Percentiles rank a stretch among this genome's conserved stretches.
phyloP scores from a whole-genome alignment of 306 rosid genomes.

The Bauhinia variegata region DNA sequence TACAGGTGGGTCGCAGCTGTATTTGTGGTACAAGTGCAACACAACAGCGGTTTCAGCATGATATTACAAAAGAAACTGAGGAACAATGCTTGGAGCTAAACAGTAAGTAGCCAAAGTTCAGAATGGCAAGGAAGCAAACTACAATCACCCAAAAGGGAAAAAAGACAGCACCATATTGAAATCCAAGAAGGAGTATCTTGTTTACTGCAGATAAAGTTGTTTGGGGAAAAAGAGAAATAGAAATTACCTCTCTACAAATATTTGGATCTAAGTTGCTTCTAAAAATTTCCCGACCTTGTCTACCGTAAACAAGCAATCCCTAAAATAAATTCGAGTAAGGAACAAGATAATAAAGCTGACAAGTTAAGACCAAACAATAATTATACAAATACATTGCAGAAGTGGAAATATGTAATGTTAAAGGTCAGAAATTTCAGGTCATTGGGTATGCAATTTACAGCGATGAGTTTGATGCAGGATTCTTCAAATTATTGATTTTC shows the following conservation, averaged over 20 bases:
- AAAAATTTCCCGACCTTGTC: slow-evolving; percentile 85
- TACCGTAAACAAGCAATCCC: slow-evolving; percentile 95
- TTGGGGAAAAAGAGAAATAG: neutral
- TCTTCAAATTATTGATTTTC: slow-evolving; percentile 5
- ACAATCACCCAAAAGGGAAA: neutral
- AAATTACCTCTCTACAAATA: slow-evolving; percentile 79
- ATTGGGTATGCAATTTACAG: slow-evolving; percentile 13
- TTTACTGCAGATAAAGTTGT: slow-evolving; percentile 21
- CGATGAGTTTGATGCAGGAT: neutral
- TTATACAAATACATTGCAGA: slow-evolving; percentile 20
- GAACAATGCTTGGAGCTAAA: slow-evolving; percentile 7
- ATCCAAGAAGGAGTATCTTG: slow-evolving; percentile 16
- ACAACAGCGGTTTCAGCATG: slow-evolving; percentile 8
- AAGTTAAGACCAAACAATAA: slow-evolving; percentile 13
- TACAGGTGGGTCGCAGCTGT: neutral
- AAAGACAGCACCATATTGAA: neutral
- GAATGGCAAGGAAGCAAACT: slow-evolving; percentile 5
- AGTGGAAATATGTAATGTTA: slow-evolving; percentile 5
- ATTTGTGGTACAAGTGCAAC: neutral
- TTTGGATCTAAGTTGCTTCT: slow-evolving; percentile 72
- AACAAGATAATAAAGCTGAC: neutral
- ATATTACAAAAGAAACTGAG: slow-evolving; percentile 25
- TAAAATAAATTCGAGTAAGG: slow-evolving; percentile 51
- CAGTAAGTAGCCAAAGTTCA: slow-evolving; percentile 26
- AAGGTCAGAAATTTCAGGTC: slow-evolving; percentile 13